Base-by-base conservation (phyloP, 1,139 yeast genomes). In the Pneumocystis carinii region DNA sequence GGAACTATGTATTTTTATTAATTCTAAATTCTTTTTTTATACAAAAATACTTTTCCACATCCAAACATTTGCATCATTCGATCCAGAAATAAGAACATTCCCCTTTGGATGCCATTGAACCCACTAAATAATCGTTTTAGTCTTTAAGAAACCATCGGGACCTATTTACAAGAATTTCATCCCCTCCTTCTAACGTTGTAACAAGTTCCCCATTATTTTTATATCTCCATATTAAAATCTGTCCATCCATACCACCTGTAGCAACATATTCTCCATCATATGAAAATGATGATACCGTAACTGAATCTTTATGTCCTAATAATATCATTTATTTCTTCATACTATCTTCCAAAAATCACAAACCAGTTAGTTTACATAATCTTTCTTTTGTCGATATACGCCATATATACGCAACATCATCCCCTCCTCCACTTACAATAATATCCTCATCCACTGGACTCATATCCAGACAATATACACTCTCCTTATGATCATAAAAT, bases 191-290 rank as follows among this genome's bases (percentile, higher is more conserved):
- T 67, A 88, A 76, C 67, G 85, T 83, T 57, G 83, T 85, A 66
- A 82, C 78, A 70, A 80, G 77, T 68, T 78, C 80, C 97, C 95
- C 96, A 59, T 85, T 84, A 71, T 85, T 84, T 58, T 79, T 75
- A 1, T 90, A 76, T 71, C 83, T 82, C 77, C 86, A 88, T 15
- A 90, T 84, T 69, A 88, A 80, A 53, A 92, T 78, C 68, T 83
- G 83, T 64, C 98, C 98, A 62, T 83, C 84, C 99, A 92, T 92
- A 73, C 94, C 98, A 60, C 92, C 97, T 7, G 97, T 86, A 10
- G 92, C 81, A 58, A 87, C 78, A 71, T 77, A 89, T 61, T 82
- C 79, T 32, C 98, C 98, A 69, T 89, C 95, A 55, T 77, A 75
- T 0, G 96, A 85, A 74, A 94, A 92, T 0, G 84, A 88, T 61